Evolutionary conservation across 169 alveolate species (phyloP), one percentile per base, ranked within the genome.

Genomic region (Plasmodium billcollinsi): DNA sequence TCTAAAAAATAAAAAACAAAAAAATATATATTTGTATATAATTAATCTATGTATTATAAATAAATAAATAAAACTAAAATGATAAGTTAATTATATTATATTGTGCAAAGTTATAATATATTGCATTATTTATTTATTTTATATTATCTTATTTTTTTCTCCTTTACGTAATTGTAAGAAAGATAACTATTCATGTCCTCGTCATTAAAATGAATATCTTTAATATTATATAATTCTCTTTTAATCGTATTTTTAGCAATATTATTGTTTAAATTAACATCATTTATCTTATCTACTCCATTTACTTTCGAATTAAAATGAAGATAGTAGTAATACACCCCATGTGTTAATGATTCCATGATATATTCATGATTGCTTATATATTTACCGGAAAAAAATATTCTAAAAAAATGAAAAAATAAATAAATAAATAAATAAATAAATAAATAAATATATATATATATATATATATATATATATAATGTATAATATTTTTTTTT

Each of bases 321-420:
- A 80, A 20, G 61, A 21, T 45, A 65, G 24, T 76, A 26, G 71
- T 80, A 80, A 43, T 92, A 93, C 47, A 96, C 94, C 14, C 97
- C 96, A 39, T 90, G 80, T 65, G 96, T 76, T 11, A 97, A 91
- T n/a, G 97, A 88, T 20, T 95, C 97, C 97, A 96, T 95, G 21
- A 96, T 96, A 49, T 89, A 88, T 14, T 92, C 96, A 75, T 96
- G 91, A 21, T 95, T 95, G 78, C 95, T 91, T n/a, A 97, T 88
- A 91, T 95, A 97, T 73, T 96, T 96, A 0, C 99, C 99, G 14
- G 96, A 95, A 88, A 95, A 97, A 50, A 94, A 96, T 12, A 97
- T 90, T 56, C 97, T 93, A 50, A 26, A 47, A n/a, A n/a, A n/a
- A n/a, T n/a, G n/a, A n/a, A n/a, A n/a, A n/a, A n/a, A n/a, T n/a